Percentiles rank a stretch among this genome's conserved stretches.
Conservation (phyloP, 805 yeast genomes). For the Debaryomyces hansenii region DNA sequence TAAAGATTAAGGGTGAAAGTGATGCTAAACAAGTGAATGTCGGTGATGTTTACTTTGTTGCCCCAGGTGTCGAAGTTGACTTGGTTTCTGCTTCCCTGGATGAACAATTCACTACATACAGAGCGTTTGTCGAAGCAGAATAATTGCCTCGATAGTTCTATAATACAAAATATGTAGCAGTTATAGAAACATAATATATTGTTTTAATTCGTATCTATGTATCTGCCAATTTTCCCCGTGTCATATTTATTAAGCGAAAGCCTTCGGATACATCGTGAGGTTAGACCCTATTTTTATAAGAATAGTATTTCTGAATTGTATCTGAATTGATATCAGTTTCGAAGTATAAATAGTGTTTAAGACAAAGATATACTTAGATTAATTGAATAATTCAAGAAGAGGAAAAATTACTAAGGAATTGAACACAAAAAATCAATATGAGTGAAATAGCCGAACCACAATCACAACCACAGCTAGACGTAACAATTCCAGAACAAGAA, state of each 20-base stretch:
- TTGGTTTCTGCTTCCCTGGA: slow-evolving; percentile 50
- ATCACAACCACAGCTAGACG: slow-evolving; percentile 4
- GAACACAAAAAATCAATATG: slow-evolving; percentile 1
- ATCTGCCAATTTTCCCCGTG: not conserved
- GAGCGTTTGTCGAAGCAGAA: slow-evolving; percentile 81
- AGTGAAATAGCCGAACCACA: slow-evolving; percentile 7
- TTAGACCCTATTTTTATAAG: too few species aligned
- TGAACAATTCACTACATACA: slow-evolving; percentile 68
- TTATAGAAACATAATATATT: too few species aligned
- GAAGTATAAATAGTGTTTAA: too few species aligned
- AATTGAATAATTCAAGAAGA: not conserved
- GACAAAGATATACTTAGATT: not conserved
- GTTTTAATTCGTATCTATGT: too few species aligned
- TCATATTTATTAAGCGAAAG: not conserved
- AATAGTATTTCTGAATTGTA: too few species aligned
- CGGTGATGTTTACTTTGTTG: slow-evolving; percentile 84
- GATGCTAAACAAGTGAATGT: slow-evolving; percentile 44
- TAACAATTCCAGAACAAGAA: not conserved
- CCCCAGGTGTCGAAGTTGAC: slow-evolving; percentile 70
- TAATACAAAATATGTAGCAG: not conserved
- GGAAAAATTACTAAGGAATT: not conserved
- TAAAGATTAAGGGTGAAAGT: slow-evolving; percentile 42
- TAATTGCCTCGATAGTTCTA: not conserved
- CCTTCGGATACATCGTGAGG: not conserved
- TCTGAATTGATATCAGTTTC: too few species aligned